A percentile compares a stretch with the other conserved stretches of the same genome.
These are phyloP conservation scores for Hygrophorus russula DNA, from an alignment of 768 basidiomycete species.

Conservation along the genomic window DNA sequence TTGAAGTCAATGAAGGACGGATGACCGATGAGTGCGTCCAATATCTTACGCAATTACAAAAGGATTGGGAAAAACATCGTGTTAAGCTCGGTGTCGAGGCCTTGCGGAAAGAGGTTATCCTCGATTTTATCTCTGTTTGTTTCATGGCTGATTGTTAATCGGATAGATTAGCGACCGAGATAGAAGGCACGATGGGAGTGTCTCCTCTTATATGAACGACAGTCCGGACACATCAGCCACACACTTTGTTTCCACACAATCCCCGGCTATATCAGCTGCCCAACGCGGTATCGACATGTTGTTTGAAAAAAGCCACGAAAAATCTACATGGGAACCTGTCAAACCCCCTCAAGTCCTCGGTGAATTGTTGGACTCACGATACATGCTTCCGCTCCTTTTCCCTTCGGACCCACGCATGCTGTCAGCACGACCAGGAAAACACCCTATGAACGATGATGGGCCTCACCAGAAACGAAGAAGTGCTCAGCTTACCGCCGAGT, in stretches of 20 bases:
- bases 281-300: constrained; percentile 62
- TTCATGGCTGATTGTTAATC: not conserved
- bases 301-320: constrained; percentile 58
- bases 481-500: constrained; percentile 15
- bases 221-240: constrained; percentile 21
- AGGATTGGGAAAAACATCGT: constrained; percentile 92
- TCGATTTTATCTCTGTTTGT: not conserved
- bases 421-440: constrained; percentile 51
- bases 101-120: constrained; percentile 65
- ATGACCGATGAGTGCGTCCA: constrained; percentile 96
- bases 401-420: constrained; percentile 74
- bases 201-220: constrained; percentile 38
- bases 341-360: constrained; percentile 75
- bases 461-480: constrained; percentile 7
- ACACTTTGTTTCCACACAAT: constrained; percentile 21
- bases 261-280: constrained; percentile 22
- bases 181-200: constrained; percentile 49
- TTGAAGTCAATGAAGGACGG: constrained; percentile 82
- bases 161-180: constrained; percentile 57
- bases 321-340: constrained; percentile 67
- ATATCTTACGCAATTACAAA: constrained; percentile 90
- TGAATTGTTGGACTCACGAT: constrained; percentile 84
- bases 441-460: constrained; percentile 23
- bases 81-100: constrained; percentile 81
- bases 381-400: constrained; percentile 83